These are phyloP conservation scores for Elsinoe arachidis DNA, from an alignment of 2,329 filamentous ascomycete genomes.

Conservation along the genomic window DNA sequence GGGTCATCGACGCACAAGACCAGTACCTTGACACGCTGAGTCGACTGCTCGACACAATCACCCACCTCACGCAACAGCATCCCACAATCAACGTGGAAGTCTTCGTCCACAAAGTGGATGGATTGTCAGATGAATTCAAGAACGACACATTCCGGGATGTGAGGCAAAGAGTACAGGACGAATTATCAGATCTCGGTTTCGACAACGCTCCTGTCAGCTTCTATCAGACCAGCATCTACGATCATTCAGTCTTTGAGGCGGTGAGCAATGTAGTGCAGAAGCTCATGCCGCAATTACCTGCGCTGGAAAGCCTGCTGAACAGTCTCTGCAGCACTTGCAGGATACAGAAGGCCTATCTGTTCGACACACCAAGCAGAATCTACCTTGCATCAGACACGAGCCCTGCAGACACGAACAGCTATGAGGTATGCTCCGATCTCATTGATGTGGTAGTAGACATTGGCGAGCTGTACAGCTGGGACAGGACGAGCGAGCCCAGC, in stretches of 20 bases:
- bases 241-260: conserved; percentile 96
- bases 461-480: conserved; percentile 85
- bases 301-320: conserved; percentile 87
- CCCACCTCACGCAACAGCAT: conserved; percentile 79
- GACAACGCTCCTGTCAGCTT: conserved; percentile 92
- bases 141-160: conserved; percentile 95
- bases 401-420: conserved; percentile 88
- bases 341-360: conserved; percentile 96
- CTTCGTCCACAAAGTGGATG: conserved; percentile 98
- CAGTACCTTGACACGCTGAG: conserved; percentile 90
- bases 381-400: conserved; percentile 95
- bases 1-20: conserved; percentile 97
- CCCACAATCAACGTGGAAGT: conserved; percentile 95
- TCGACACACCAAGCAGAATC: conserved; percentile 95
- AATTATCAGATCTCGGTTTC: conserved; percentile 84
- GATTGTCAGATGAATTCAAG: conserved; percentile 93
- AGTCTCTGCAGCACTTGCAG: conserved; percentile 87
- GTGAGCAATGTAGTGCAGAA: conserved; percentile 99
- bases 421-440: conserved; percentile 97
- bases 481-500: conserved; percentile 18
- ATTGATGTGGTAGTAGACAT: conserved; percentile 98
- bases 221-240: conserved; percentile 95
- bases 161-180: conserved; percentile 90
- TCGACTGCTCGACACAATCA: conserved; percentile 77
- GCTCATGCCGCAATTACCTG: conserved; percentile 84